Evolutionary conservation across 139 green algal genomes (phyloP).

Genomic region (Astrephomene gubernaculifera): DNA sequence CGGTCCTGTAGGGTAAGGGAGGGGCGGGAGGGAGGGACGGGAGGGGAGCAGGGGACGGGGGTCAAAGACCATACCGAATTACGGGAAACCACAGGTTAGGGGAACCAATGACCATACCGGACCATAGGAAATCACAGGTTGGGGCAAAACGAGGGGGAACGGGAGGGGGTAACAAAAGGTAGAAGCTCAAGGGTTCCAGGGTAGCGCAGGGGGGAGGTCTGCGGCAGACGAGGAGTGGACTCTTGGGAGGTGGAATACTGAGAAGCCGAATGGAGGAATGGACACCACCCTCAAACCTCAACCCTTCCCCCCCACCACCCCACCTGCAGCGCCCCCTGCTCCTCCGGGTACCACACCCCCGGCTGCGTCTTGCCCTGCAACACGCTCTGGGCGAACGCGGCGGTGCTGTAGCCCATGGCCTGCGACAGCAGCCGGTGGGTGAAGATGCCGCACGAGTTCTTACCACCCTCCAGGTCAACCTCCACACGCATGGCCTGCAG

Average conservation of each 20-base stretch:
- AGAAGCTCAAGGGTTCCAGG: not conserved
- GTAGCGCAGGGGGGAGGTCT: not conserved
- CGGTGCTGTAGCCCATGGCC: slow-evolving; percentile 76
- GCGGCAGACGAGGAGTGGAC: not conserved
- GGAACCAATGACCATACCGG: not conserved
- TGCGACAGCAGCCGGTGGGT: slow-evolving; percentile 83
- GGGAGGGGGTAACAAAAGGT: not conserved
- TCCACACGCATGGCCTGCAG: slow-evolving; percentile 88
- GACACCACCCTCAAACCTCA: not conserved
- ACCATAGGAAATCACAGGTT: too few species aligned
- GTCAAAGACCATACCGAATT: not conserved
- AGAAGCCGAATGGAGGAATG: not conserved
- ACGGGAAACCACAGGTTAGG: too few species aligned
- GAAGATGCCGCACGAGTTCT: slow-evolving; percentile 83
- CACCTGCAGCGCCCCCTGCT: slow-evolving; percentile 75
- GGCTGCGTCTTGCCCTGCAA: slow-evolving; percentile 84
- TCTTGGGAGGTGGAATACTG: not conserved
- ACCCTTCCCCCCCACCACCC: too few species aligned
- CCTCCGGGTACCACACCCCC: slow-evolving; percentile 97
- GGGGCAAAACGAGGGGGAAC: not conserved
- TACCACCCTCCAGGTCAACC: slow-evolving; percentile 86
- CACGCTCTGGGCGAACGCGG: slow-evolving; percentile 75
- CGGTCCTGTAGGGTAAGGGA: too few species aligned
- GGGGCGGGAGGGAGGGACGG: too few species aligned
- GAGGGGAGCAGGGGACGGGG: not conserved